phyloP scores from a whole-genome alignment of 2,329 filamentous ascomycete species.

The Fonsecaea multimorphosa region DNA sequence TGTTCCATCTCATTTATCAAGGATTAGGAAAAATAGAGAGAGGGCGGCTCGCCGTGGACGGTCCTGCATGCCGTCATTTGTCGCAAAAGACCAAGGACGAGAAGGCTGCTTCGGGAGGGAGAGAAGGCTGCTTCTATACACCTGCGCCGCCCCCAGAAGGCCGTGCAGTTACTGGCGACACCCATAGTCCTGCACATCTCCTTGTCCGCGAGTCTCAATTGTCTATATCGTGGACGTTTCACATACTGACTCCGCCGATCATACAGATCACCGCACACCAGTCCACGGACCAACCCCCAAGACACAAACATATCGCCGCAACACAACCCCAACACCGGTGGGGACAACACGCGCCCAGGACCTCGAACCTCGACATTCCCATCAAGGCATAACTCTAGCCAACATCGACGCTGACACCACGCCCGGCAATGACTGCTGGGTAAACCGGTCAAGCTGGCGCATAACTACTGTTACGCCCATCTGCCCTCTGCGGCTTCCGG shows the following conservation, averaged over 20 bases:
- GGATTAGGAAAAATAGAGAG: background rate
- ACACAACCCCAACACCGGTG: background rate
- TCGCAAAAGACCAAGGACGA: background rate
- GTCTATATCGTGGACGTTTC: background rate
- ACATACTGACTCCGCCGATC: conserved; percentile 13
- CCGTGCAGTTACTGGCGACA: background rate
- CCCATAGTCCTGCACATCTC: background rate
- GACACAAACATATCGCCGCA: background rate
- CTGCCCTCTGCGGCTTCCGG: conserved; percentile 24
- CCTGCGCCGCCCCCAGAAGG: background rate
- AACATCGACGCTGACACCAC: background rate
- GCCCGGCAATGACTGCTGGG: conserved; percentile 15
- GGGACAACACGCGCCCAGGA: background rate
- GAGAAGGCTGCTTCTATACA: background rate
- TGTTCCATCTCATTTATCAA: background rate
- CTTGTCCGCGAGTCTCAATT: background rate
- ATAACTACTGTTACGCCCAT: conserved; percentile 19
- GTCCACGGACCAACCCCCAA: background rate
- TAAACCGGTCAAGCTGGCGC: conserved; percentile 35
- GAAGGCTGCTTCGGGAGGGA: background rate
- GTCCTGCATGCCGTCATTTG: background rate
- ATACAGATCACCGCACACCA: background rate
- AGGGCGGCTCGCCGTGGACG: background rate
- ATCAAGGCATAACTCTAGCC: background rate
- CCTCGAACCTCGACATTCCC: background rate